Evolutionary conservation across 2,329 filamentous ascomycete species (phyloP).

Genomic region (Pseudogymnoascus sp.): DNA sequence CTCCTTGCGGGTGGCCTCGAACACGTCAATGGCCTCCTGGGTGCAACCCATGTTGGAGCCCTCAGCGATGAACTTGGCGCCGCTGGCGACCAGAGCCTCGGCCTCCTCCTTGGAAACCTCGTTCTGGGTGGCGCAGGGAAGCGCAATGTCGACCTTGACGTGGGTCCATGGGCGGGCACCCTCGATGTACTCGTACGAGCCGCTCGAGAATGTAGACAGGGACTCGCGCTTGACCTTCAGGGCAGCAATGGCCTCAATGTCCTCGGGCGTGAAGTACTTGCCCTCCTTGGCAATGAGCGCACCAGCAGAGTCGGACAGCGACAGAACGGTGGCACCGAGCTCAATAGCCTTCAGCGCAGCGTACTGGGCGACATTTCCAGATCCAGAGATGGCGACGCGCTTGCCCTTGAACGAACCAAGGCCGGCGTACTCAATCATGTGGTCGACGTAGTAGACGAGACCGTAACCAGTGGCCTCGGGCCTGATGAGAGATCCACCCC

Average conservation of each 20-base stretch:
- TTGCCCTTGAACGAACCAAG: slow-evolving; percentile 83
- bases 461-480: slow-evolving; percentile 97
- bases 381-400: slow-evolving; percentile 90
- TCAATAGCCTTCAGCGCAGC: slow-evolving; percentile 94
- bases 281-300: slow-evolving; percentile 66
- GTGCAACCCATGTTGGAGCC: slow-evolving; percentile 99
- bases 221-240: slow-evolving; percentile 84
- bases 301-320: slow-evolving; percentile 88
- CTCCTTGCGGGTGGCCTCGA: slow-evolving; percentile 70
- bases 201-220: slow-evolving; percentile 60
- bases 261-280: slow-evolving; percentile 66
- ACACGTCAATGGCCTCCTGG: slow-evolving; percentile 86
- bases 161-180: slow-evolving; percentile 88
- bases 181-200: slow-evolving; percentile 76
- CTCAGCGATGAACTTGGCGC: slow-evolving; percentile 82
- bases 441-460: slow-evolving; percentile 89
- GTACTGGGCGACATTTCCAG: slow-evolving; percentile 96
- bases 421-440: slow-evolving; percentile 91
- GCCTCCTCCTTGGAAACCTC: slow-evolving; percentile 92
- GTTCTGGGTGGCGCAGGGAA: slow-evolving; percentile 94
- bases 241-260: slow-evolving; percentile 68
- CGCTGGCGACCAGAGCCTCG: slow-evolving; percentile 65
- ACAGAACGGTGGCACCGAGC: slow-evolving; percentile 86
- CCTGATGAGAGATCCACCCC: slow-evolving; percentile 90
- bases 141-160: slow-evolving; percentile 82